These are phyloP conservation scores for Kazachstania taianensis DNA, from an alignment of 805 yeast species.

Conservation along the genomic window DNA sequence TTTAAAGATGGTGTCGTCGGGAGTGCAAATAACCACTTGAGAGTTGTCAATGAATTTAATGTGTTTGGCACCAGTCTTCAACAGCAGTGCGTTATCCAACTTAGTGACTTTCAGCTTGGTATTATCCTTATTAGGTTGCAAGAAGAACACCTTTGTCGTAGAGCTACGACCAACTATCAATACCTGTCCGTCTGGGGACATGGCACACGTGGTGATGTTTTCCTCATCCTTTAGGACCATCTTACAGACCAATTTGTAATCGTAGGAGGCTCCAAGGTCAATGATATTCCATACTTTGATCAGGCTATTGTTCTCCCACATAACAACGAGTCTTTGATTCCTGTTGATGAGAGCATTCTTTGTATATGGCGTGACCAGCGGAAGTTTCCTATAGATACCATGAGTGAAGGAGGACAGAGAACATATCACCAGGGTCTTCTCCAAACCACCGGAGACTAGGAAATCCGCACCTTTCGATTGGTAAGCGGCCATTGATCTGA, in stretches of 20 bases:
- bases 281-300: constrained; percentile 70
- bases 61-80: constrained; percentile 46
- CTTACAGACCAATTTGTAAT: constrained; percentile 50
- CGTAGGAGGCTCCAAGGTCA: constrained; percentile 18
- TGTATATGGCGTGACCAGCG: constrained; percentile 45
- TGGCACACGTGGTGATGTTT: constrained; percentile 56
- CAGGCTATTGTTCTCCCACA: constrained; percentile 69
- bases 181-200: constrained; percentile 55
- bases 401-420: constrained; percentile 57
- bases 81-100: constrained; percentile 32
- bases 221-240: constrained; percentile 65
- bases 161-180: constrained; percentile 65
- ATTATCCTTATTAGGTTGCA: constrained; percentile 32
- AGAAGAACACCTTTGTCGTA: constrained; percentile 56
- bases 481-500: constrained; percentile 62
- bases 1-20: constrained; percentile 50
- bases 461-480: constrained; percentile 61
- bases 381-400: constrained; percentile 62
- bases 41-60: constrained; percentile 40
- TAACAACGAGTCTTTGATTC: constrained; percentile 42
- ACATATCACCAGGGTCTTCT: constrained; percentile 52
- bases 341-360: constrained; percentile 43
- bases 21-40: constrained; percentile 41
- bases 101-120: constrained; percentile 41
- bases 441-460: constrained; percentile 78